phyloP scores from a whole-genome alignment of 108 stramenopile genomes.

The Seminavis robusta region DNA sequence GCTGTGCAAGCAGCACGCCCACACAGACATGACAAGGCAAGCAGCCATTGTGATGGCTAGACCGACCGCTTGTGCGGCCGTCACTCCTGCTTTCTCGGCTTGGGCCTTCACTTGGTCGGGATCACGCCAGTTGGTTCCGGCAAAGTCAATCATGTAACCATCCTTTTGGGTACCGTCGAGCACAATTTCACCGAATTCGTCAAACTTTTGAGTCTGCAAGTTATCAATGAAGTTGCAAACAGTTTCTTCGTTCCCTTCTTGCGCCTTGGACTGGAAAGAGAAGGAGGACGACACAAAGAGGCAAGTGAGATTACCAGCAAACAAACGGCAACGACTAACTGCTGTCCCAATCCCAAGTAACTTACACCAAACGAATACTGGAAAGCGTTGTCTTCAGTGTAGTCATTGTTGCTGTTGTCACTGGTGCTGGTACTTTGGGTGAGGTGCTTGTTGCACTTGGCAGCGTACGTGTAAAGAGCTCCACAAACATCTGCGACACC shows the following conservation, averaged over 20 bases:
- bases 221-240: constrained; percentile 44
- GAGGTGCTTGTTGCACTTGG: constrained; percentile 55
- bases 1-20: constrained; percentile 15
- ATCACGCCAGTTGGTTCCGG: constrained; percentile 22
- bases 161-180: constrained; percentile 1
- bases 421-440: constrained; percentile 4
- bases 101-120: constrained; percentile 18
- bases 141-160: too few species aligned
- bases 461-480: constrained; percentile 33
- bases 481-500: constrained; percentile 31
- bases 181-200: constrained; percentile 38
- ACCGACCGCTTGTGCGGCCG: constrained; percentile 12
- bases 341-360: too few species aligned
- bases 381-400: neutral
- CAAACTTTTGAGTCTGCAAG: constrained; percentile 34
- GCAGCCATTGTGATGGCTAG: constrained; percentile 16
- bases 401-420: neutral
- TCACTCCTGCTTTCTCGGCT: constrained; percentile 16
- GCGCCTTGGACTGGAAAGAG: constrained; percentile 12
- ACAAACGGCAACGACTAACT: too few species aligned
- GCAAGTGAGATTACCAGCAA: too few species aligned
- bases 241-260: constrained; percentile 6
- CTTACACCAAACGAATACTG: neutral
- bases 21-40: constrained; percentile 15
- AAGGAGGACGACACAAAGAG: too few species aligned